These are phyloP conservation scores for Alloteropsis semialata DNA, from an alignment of 176 grass and related monocot genomes.

Conservation along the genomic window DNA sequence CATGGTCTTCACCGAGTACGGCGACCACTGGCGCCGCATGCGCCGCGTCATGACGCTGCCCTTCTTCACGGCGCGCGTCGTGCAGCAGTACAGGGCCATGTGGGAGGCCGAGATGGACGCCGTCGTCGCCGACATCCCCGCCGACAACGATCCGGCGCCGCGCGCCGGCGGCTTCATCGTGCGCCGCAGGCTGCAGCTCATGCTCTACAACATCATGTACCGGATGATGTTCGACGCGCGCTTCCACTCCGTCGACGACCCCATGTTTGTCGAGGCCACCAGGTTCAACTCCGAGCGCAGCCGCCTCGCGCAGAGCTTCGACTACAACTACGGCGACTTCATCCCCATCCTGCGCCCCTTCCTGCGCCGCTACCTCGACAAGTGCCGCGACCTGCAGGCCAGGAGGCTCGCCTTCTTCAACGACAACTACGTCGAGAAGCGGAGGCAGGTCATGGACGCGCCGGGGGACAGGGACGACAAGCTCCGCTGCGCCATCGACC, in stretches of 20 bases:
- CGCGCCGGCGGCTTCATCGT: constrained; percentile 34
- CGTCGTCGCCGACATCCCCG: constrained; percentile 24
- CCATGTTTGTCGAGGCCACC: constrained; percentile 64
- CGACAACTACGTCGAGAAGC: constrained; percentile 59
- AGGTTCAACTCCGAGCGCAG: constrained; percentile 73
- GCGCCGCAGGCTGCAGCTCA: constrained; percentile 67
- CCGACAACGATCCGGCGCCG: background rate
- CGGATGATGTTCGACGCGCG: constrained; percentile 84
- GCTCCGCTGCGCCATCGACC: constrained; percentile 38
- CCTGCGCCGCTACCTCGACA: constrained; percentile 66
- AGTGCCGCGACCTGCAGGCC: constrained; percentile 62
- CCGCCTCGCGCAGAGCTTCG: constrained; percentile 90
- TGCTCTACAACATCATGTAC: constrained; percentile 99
- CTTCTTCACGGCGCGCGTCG: constrained; percentile 75
- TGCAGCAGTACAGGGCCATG: constrained; percentile 63
- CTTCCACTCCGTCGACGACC: constrained; percentile 66
- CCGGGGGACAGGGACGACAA: constrained; percentile 20
- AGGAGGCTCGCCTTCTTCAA: constrained; percentile 67
- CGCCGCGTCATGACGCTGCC: constrained; percentile 90
- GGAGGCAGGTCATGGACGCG: constrained; percentile 22
- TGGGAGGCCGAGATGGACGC: constrained; percentile 68
- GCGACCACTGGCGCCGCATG: constrained; percentile 97
- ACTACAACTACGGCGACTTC: constrained; percentile 97
- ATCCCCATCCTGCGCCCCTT: constrained; percentile 81
- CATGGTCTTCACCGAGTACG: constrained; percentile 98